Base-by-base conservation (phyloP, 257 asterid genomes). In the Solanum sitiens region DNA sequence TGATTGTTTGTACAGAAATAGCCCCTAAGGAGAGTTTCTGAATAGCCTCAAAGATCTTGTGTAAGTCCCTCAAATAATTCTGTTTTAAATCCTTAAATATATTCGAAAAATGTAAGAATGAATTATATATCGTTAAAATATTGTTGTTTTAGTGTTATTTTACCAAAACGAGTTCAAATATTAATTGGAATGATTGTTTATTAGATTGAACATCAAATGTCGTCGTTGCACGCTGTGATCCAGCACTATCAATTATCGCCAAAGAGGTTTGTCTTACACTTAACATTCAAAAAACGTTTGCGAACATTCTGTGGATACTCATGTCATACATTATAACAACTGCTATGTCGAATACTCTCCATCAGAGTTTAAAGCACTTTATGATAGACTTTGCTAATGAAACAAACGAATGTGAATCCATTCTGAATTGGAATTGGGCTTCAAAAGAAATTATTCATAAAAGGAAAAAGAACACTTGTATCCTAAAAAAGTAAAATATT, bases 1-100 rank as follows among this genome's bases (percentile, higher is more conserved):
- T 88, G 77, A 91, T 45, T 85, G 39, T 93, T 83, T 92, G 87
- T 7, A 94, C 86, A 39, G 27, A n/a, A 79, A 75, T 93, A 25
- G 91, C 82, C 98, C 96, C 93, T 88, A 45, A 94, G 93, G 90
- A 93, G 83, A 72, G 98, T 87, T 93, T 63, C 11, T 8, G 44
- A 72, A 68, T 50, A 79, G 93, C 95, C 98, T 94, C 95, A 72
- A 94, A 87, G 84, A 91, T 90, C 10, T 63, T 3, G 87, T 94
- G 98, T 83, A 93, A 50, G 77, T 94, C 96, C 70, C 90, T 92
- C 87, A 93, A 84, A 88, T 94, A 95, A 2, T 96, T 92, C 74
- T 89, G 93, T 89, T 94, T 94, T 11, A 94, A 96, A 53, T 94
- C 96, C 89, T 96, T 93, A 65, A 30, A 73, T 92, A 93, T 70